Percentiles rank a stretch among this genome's conserved stretches.
Evolutionary conservation across 2,329 filamentous ascomycete genomes (phyloP).

Genomic region (Fusarium torulosum): DNA sequence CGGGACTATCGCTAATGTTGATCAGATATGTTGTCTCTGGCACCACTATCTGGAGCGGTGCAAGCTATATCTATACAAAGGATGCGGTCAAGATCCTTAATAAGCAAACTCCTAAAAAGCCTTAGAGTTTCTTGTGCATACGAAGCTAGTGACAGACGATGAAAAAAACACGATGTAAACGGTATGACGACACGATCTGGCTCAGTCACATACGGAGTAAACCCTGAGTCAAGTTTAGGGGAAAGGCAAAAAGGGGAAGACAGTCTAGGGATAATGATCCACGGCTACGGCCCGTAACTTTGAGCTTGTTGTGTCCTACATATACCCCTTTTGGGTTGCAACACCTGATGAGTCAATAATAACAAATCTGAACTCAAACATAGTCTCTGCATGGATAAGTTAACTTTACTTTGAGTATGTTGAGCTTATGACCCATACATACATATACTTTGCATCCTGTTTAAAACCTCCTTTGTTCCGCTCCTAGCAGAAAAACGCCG

Average conservation of each 20-base stretch:
- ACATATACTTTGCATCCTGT: slow-evolving; percentile 4
- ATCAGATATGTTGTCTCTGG: slow-evolving; percentile 83
- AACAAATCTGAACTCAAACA: slow-evolving; percentile 15
- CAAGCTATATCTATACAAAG: slow-evolving; percentile 91
- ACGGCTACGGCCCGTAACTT: slow-evolving; percentile 14
- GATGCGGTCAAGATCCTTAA: slow-evolving; percentile 89
- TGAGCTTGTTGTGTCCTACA: slow-evolving; percentile 25
- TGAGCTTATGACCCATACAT: slow-evolving; percentile 9
- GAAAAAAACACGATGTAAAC: slow-evolving; percentile 1
- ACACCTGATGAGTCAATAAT: slow-evolving; percentile 11
- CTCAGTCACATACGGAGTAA: slow-evolving; percentile 6
- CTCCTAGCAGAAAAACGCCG: slow-evolving; percentile 15
- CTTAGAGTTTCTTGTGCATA: slow-evolving; percentile 12
- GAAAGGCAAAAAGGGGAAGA: neutral
- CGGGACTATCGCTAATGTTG: slow-evolving; percentile 5
- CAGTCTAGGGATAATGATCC: neutral
- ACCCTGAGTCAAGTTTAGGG: neutral
- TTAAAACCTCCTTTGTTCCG: slow-evolving; percentile 1
- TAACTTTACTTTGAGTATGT: neutral
- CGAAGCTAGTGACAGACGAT: slow-evolving; percentile 5
- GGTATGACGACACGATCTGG: neutral
- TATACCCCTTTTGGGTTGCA: slow-evolving; percentile 20
- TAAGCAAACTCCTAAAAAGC: slow-evolving; percentile 43
- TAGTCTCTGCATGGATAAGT: neutral
- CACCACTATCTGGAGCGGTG: slow-evolving; percentile 93